These are phyloP conservation scores for Lipomyces sp. DNA, from an alignment of 805 yeast genomes.

Conservation along the genomic window DNA sequence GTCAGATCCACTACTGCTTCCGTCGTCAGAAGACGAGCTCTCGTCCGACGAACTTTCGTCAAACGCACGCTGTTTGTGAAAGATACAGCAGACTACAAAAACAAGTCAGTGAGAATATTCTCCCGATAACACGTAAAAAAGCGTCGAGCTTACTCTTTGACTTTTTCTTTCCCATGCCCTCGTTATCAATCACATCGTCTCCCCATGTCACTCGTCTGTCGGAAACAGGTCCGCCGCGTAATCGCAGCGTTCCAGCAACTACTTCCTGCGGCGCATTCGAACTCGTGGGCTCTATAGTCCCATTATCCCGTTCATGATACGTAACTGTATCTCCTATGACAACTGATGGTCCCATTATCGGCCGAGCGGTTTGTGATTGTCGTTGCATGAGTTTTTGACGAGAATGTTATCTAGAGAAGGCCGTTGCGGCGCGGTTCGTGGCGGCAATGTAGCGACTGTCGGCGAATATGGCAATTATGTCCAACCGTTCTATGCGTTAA, in stretches of 20 bases:
- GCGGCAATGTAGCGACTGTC: background rate
- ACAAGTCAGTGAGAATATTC: slow-evolving; percentile 35
- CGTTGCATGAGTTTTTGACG: slow-evolving; percentile 27
- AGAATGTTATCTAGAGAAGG: background rate
- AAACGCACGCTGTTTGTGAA: slow-evolving; percentile 48
- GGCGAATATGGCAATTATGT: background rate
- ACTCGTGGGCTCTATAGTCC: slow-evolving; percentile 1
- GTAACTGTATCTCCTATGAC: slow-evolving; percentile 22
- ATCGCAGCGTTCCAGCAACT: slow-evolving; percentile 26
- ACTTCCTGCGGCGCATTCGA: slow-evolving; percentile 1
- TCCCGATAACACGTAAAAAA: background rate
- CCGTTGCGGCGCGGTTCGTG: background rate
- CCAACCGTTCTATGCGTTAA: background rate
- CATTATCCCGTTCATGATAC: slow-evolving; percentile 22
- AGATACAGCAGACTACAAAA: slow-evolving; percentile 65
- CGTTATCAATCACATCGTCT: slow-evolving; percentile 87
- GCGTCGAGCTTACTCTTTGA: slow-evolving; percentile 61
- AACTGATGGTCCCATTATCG: slow-evolving; percentile 28
- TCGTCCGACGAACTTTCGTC: slow-evolving; percentile 47
- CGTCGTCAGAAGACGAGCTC: slow-evolving; percentile 45
- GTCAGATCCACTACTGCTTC: slow-evolving; percentile 50
- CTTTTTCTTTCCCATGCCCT: slow-evolving; percentile 83
- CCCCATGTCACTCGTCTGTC: slow-evolving; percentile 71
- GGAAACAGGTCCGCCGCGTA: slow-evolving; percentile 33
- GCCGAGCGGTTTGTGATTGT: slow-evolving; percentile 16